Percentiles rank a stretch among this genome's conserved stretches.
Conservation (phyloP, 768 basidiomycete species). For the Termitomyces titanicus region DNA sequence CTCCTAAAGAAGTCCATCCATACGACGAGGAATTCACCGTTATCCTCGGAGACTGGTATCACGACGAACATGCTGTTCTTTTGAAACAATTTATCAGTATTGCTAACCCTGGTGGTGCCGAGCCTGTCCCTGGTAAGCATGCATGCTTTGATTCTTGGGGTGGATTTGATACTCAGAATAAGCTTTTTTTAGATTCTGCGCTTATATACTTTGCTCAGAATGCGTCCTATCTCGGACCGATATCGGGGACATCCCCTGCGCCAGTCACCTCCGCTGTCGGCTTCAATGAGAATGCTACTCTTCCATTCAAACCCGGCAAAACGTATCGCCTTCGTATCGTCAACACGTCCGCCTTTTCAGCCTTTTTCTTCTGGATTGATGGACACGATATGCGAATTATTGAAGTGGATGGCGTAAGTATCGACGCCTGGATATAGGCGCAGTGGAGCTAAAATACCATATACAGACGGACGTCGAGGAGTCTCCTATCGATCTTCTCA, state of each 20-base stretch:
- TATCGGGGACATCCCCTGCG: slow-evolving; percentile 43
- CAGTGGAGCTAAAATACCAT: neutral
- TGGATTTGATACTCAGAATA: neutral
- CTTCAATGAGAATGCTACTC: slow-evolving; percentile 83
- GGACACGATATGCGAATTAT: slow-evolving; percentile 84
- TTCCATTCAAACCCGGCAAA: slow-evolving; percentile 83
- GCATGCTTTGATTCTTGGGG: neutral
- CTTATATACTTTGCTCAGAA: slow-evolving; percentile 84
- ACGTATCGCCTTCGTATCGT: slow-evolving; percentile 88
- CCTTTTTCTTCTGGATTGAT: slow-evolving; percentile 87
- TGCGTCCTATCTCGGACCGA: slow-evolving; percentile 62
- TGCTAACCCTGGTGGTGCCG: slow-evolving; percentile 77
- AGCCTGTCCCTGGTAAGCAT: slow-evolving; percentile 77
- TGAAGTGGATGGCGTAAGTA: slow-evolving; percentile 76
- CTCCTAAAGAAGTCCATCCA: slow-evolving; percentile 54
- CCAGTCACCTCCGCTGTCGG: slow-evolving; percentile 60
- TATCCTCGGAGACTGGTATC: slow-evolving; percentile 91
- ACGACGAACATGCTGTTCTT: slow-evolving; percentile 64
- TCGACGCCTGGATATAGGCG: neutral
- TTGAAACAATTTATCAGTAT: slow-evolving; percentile 64
- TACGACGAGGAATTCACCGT: slow-evolving; percentile 94
- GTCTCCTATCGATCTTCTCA: slow-evolving; percentile 66
- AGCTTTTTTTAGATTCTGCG: slow-evolving; percentile 52
- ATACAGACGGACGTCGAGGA: slow-evolving; percentile 72
- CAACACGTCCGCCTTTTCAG: slow-evolving; percentile 73